Evolutionary conservation across 441 rosid species (phyloP).

Genomic region (Adansonia madagascariensis): DNA sequence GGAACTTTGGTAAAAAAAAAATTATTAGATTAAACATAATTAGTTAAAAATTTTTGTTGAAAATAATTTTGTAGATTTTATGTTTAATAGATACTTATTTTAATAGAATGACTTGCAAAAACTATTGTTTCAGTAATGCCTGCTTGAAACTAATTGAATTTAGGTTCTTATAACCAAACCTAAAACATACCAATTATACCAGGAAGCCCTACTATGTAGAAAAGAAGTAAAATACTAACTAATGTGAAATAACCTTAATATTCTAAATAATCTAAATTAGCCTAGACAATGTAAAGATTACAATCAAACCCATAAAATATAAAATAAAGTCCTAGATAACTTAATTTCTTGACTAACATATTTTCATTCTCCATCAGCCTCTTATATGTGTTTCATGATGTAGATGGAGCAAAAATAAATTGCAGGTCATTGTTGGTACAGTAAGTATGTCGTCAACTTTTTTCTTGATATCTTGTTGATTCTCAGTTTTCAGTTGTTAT

Average conservation of each 20-base stretch:
- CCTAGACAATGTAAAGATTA: conserved; percentile 9
- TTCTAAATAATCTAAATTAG: conserved; percentile 14
- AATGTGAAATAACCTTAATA: background rate
- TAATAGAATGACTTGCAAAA: too few species aligned
- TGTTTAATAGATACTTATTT: too few species aligned
- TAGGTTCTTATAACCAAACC: background rate
- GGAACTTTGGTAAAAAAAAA: too few species aligned
- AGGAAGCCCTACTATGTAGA: background rate
- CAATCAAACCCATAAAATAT: conserved; percentile 1
- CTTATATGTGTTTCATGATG: conserved; percentile 35
- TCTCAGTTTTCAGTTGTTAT: conserved; percentile 30
- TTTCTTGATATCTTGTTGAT: conserved; percentile 15
- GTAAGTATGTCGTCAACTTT: conserved; percentile 51
- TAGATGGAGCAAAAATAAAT: conserved; percentile 95
- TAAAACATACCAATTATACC: conserved; percentile 10
- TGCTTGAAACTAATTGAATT: conserved; percentile 12
- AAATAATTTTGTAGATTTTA: background rate
- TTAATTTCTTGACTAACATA: background rate
- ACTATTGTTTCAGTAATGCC: background rate
- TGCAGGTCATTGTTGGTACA: conserved; percentile 97
- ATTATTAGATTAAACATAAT: background rate
- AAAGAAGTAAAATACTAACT: background rate
- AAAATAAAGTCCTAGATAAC: background rate
- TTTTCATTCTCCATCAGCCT: conserved; percentile 9
- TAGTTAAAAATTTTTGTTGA: background rate